These are phyloP conservation scores for Calophaca sinica DNA, from an alignment of 306 rosid species.

Conservation along the genomic window DNA sequence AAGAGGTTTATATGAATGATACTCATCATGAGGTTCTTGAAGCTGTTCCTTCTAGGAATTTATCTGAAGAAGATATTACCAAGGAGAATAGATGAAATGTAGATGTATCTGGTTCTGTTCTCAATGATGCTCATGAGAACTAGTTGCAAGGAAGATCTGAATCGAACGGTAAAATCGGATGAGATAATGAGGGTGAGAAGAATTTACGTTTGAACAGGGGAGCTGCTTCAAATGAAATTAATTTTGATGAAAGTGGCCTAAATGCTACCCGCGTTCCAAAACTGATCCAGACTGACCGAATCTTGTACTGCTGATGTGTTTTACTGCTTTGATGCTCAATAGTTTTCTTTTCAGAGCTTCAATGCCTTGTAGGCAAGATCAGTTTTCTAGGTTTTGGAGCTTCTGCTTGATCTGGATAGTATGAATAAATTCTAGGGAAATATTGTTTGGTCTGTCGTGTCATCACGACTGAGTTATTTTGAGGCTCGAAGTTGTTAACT, in stretches of 20 bases:
- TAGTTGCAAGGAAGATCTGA: slow-evolving; percentile 44
- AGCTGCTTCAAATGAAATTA: slow-evolving; percentile 50
- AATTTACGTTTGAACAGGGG: slow-evolving; percentile 36
- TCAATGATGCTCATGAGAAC: slow-evolving; percentile 45
- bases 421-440: slow-evolving; percentile 51
- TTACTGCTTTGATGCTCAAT: slow-evolving; percentile 1
- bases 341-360: slow-evolving; percentile 36
- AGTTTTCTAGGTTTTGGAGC: slow-evolving; percentile 53
- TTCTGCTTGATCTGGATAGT: slow-evolving; percentile 41
- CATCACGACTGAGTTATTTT: slow-evolving; percentile 6
- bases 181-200: slow-evolving; percentile 26
- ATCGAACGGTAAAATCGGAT: slow-evolving; percentile 41
- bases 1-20: slow-evolving; percentile 47
- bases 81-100: slow-evolving; percentile 44
- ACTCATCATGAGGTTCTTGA: slow-evolving; percentile 44
- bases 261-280: slow-evolving; percentile 53
- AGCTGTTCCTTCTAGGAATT: slow-evolving; percentile 50
- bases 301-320: slow-evolving; percentile 40
- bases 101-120: slow-evolving; percentile 46
- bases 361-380: slow-evolving; percentile 44
- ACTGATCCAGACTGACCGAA: slow-evolving; percentile 44
- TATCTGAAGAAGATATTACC: slow-evolving; percentile 42
- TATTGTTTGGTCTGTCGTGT: slow-evolving; percentile 37
- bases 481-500: slow-evolving; percentile 36
- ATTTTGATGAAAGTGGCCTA: slow-evolving; percentile 43